Evolutionary conservation across 106 monocot species (phyloP), one percentile per base, ranked within the genome.

Genomic region (Hemerocallis citrina): DNA sequence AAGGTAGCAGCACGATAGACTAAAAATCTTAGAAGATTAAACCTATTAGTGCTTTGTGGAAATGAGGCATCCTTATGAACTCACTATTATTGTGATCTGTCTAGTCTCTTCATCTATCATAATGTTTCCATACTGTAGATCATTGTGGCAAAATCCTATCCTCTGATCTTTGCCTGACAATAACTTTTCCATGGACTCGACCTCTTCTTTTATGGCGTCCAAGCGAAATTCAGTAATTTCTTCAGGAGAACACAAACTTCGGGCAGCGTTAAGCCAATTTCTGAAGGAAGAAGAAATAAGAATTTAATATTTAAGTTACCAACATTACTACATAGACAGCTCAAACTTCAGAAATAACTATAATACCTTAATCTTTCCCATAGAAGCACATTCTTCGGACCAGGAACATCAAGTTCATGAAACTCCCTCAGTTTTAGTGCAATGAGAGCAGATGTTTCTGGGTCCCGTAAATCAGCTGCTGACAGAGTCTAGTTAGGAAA

Each of bases 61-160:
- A 12, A 51, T 29, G 27, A 6, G 11, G 31, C 54, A 54, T 49
- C 6, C 1, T n/a, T 16, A 24, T 38, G 6, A 46, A 65, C 93
- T 78, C 55, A 95, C 95, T 71, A 95, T 95, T 37, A 95, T 76
- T 7, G 95, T 95, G 6, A 95, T 70, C 51, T 69, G 59, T 76
- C 73, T 72, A 13, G 76, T 84, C 38, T 80, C 81, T 65, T 95
- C 95, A 61, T 95, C 80, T 15, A 90, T 90, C 95, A 95, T 95
- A 57, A 90, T 75, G 64, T 95, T 95, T 12, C 95, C 95, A 76
- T 95, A 95, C 44, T 95, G 89, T 50, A 95, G 95, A 75, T 95
- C 95, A 67, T 90, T 95, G 44, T 95, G 95, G 52, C 95, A 95
- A 58, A 95, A 95, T 30, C 95, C 95, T 46, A 90, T 68, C 41